Evolutionary conservation across 306 rosid genomes (phyloP).

Genomic region (Cucurbita moschata): DNA sequence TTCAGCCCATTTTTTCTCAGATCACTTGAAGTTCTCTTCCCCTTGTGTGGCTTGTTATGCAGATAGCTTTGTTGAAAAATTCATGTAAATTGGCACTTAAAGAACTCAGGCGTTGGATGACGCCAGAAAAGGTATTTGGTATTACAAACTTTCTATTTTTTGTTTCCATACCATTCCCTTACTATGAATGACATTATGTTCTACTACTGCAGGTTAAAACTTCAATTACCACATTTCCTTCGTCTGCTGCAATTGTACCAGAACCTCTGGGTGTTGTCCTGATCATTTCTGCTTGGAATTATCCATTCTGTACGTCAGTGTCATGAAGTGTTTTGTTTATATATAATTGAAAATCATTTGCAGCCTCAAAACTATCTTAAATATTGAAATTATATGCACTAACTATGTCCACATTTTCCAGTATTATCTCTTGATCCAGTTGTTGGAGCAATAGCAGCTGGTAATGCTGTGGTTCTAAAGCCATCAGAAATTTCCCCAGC

Average conservation of each 20-base stretch:
- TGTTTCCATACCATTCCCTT: not conserved
- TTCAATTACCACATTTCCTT: conserved; percentile 60
- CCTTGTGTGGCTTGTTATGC: conserved; percentile 14
- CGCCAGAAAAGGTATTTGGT: conserved; percentile 59
- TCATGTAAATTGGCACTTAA: conserved; percentile 46
- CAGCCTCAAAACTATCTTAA: not conserved
- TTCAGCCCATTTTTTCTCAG: not conserved
- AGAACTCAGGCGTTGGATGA: conserved; percentile 59
- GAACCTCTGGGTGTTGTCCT: conserved; percentile 86
- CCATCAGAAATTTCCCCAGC: conserved; percentile 93
- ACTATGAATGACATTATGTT: not conserved
- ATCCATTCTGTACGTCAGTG: conserved; percentile 77
- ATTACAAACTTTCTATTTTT: not conserved
- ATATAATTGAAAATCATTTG: not conserved
- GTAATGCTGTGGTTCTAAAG: conserved; percentile 87
- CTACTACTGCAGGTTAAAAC: conserved; percentile 52
- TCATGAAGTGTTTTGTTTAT: not conserved
- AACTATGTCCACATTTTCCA: conserved; percentile 18
- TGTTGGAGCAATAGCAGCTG: conserved; percentile 95
- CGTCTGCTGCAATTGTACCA: conserved; percentile 87
- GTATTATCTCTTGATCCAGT: conserved; percentile 90
- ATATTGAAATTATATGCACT: not conserved
- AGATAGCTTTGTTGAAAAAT: conserved; percentile 58
- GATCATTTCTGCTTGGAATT: conserved; percentile 90
- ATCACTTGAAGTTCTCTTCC: not conserved